Evolutionary conservation across 1,284 basidiomycete species (phyloP).

Genomic region (Xerocomus nothofagi): DNA sequence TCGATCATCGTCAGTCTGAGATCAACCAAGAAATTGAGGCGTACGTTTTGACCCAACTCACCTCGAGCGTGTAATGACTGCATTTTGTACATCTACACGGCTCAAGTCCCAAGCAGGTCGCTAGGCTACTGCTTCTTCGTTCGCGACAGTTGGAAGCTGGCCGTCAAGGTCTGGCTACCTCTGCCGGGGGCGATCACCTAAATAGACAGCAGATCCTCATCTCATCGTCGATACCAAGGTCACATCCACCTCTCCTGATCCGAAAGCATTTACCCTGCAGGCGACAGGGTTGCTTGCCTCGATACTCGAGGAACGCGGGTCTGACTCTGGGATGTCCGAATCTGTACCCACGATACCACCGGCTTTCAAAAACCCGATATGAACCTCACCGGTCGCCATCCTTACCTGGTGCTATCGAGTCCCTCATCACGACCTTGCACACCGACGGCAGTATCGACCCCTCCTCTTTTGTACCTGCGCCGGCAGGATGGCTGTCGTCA

Average conservation of each 20-base stretch:
- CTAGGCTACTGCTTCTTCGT: no score
- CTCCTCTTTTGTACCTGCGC: conserved; percentile 6
- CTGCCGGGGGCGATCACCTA: no score
- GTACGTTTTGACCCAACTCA: no score
- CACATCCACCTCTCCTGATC: background rate
- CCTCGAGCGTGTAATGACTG: no score
- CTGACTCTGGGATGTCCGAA: background rate
- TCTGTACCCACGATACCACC: background rate
- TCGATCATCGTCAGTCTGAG: no score
- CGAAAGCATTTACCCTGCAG: background rate
- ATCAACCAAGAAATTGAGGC: no score
- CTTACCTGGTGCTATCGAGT: background rate
- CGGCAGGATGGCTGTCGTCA: background rate
- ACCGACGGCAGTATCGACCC: background rate
- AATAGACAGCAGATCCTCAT: no score
- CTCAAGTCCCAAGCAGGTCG: no score
- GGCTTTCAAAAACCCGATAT: conserved; percentile 1
- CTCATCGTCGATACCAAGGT: background rate
- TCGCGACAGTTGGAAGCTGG: no score
- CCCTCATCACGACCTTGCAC: background rate
- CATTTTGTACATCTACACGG: no score
- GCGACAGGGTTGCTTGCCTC: background rate
- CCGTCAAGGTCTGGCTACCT: no score
- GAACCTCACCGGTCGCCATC: no score
- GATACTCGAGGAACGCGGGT: background rate